Conservation (phyloP, 352 stramenopile genomes). For the Aphanomyces cochlioides region DNA sequence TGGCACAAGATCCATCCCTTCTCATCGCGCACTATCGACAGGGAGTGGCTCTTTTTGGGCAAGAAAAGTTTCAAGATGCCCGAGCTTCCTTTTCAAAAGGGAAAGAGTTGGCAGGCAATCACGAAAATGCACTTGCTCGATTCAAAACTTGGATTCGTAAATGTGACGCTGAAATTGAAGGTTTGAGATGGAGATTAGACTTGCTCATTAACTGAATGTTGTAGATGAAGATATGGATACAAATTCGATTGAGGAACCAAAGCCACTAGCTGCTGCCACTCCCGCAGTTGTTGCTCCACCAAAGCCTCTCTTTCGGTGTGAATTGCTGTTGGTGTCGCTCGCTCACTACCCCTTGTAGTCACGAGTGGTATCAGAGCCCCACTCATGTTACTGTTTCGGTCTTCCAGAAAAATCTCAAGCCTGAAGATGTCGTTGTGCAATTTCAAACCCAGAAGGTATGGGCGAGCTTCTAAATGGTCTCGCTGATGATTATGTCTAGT, state of each 20-base stretch:
- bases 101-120: constrained; percentile 38
- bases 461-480: constrained; percentile 1
- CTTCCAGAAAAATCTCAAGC: constrained; percentile 72
- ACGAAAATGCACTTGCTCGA: constrained; percentile 40
- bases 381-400: constrained; percentile 80
- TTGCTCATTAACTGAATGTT: background rate
- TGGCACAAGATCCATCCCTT: constrained; percentile 48
- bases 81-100: constrained; percentile 59
- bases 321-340: background rate
- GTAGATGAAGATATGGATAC: constrained; percentile 7
- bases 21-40: constrained; percentile 65
- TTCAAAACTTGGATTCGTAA: constrained; percentile 87
- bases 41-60: constrained; percentile 74
- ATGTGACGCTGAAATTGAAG: constrained; percentile 74
- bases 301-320: constrained; percentile 37
- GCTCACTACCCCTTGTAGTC: constrained; percentile 32
- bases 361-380: constrained; percentile 86
- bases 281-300: constrained; percentile 31
- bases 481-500: constrained; percentile 27
- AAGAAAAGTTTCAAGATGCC: constrained; percentile 64
- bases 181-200: constrained; percentile 37
- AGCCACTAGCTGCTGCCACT: constrained; percentile 29
- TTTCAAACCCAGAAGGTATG: constrained; percentile 51
- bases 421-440: constrained; percentile 56
- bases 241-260: constrained; percentile 28